Evolutionary conservation across 2,329 filamentous ascomycete species (phyloP).

Genomic region (Scopulariopsis brevicaulis): DNA sequence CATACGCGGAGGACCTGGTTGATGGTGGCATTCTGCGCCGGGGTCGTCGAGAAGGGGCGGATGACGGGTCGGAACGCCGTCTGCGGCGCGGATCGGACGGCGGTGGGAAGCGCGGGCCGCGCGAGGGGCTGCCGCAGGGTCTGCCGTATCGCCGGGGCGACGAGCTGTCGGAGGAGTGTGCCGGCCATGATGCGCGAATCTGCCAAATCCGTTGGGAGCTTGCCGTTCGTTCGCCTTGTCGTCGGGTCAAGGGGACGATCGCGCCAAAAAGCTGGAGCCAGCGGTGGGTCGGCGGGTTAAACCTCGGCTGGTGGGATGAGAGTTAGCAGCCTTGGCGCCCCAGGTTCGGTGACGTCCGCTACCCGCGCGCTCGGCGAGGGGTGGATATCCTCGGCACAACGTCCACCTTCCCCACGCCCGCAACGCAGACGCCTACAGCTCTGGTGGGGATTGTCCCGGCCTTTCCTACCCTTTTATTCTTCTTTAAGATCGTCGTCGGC

Average conservation of each 20-base stretch:
- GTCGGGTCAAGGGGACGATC: background rate
- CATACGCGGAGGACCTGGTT: slow-evolving; percentile 58
- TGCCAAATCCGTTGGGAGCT: background rate
- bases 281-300: background rate
- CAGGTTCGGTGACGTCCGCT: background rate
- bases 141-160: slow-evolving; percentile 4
- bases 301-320: background rate
- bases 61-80: slow-evolving; percentile 11
- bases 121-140: slow-evolving; percentile 12
- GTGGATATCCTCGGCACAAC: slow-evolving; percentile 14
- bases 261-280: background rate
- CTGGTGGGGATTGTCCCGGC: background rate
- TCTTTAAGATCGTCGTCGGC: background rate
- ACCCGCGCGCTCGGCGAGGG: background rate
- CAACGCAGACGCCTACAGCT: slow-evolving; percentile 1
- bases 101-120: slow-evolving; percentile 21
- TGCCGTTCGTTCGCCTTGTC: background rate
- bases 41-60: slow-evolving; percentile 47
- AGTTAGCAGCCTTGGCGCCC: background rate
- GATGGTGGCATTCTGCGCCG: slow-evolving; percentile 48
- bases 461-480: background rate
- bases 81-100: slow-evolving; percentile 9
- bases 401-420: background rate
- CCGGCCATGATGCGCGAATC: slow-evolving; percentile 2
- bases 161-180: slow-evolving; percentile 6